Evolutionary conservation across 1,139 yeast genomes (phyloP).

Genomic region (Candida frijolesensis): DNA sequence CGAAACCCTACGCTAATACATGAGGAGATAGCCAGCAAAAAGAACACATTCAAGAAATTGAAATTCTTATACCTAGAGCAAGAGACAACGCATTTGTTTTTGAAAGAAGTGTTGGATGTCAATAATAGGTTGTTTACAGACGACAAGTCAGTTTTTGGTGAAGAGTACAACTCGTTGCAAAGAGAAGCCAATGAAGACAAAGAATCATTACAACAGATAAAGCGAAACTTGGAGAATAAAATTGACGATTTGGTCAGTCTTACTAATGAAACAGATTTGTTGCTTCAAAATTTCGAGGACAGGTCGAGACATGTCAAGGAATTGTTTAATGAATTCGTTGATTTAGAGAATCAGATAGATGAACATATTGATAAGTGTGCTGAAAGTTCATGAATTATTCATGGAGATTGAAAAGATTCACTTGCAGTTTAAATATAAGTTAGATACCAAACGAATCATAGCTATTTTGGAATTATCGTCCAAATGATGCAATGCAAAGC

Average conservation of each 20-base stretch:
- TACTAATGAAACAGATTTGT: slow-evolving; percentile 2
- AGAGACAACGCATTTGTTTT: slow-evolving; percentile 65
- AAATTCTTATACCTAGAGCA: slow-evolving; percentile 68
- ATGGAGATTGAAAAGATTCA: too few relatives aligned
- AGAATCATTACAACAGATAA: slow-evolving; percentile 6
- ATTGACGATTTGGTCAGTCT: slow-evolving; percentile 3
- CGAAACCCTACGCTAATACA: slow-evolving; percentile 25
- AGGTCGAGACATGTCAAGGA: not conserved
- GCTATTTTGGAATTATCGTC: too few relatives aligned
- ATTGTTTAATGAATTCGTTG: not conserved
- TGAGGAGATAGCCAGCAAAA: slow-evolving; percentile 31
- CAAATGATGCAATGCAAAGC: not conserved
- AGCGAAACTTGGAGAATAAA: slow-evolving; percentile 6
- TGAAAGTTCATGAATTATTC: not conserved
- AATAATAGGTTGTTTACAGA: not conserved
- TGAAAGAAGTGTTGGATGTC: slow-evolving; percentile 29
- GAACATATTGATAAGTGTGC: not conserved
- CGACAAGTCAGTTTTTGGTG: not conserved
- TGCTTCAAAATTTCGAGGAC: slow-evolving; percentile 3
- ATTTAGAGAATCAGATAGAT: slow-evolving; percentile 4
- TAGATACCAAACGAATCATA: too few relatives aligned
- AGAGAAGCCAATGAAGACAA: slow-evolving; percentile 3
- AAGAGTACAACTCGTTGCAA: slow-evolving; percentile 5
- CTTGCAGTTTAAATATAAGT: too few relatives aligned
- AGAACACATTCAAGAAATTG: slow-evolving; percentile 49